Conservation (phyloP, 345 rosid genomes). For the Draba incana region DNA sequence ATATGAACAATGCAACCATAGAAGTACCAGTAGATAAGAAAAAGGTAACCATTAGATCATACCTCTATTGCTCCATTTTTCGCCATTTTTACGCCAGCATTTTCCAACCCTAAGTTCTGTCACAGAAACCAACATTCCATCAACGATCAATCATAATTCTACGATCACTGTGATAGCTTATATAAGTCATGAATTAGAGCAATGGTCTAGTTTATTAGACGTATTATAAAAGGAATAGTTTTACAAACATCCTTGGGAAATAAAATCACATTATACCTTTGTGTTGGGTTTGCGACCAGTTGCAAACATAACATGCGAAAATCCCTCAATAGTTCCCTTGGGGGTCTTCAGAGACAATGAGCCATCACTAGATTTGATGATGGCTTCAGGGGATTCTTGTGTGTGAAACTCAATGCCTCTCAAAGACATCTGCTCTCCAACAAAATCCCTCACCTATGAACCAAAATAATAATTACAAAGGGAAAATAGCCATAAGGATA, state of each 20-base stretch:
- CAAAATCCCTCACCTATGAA: constrained; percentile 83
- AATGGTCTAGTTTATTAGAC: not conserved
- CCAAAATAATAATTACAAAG: constrained; percentile 7
- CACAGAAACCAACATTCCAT: constrained; percentile 36
- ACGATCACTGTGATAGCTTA: constrained; percentile 13
- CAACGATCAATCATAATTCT: constrained; percentile 22
- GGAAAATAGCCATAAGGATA: constrained; percentile 5
- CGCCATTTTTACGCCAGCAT: constrained; percentile 68
- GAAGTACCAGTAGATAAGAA: not conserved
- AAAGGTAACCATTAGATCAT: constrained; percentile 25
- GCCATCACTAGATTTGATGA: constrained; percentile 77
- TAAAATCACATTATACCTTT: constrained; percentile 54
- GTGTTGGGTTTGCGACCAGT: constrained; percentile 94
- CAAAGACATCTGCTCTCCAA: constrained; percentile 83
- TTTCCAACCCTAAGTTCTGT: constrained; percentile 93
- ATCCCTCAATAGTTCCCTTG: constrained; percentile 84
- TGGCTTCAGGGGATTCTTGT: constrained; percentile 86
- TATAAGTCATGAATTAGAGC: constrained; percentile 4
- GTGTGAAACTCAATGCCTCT: constrained; percentile 91
- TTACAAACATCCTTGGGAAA: not conserved
- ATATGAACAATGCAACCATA: not conserved
- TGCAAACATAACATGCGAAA: constrained; percentile 97
- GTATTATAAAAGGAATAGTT: not conserved
- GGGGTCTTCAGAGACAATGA: constrained; percentile 78
- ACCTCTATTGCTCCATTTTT: constrained; percentile 96